A percentile compares a stretch with the other conserved stretches of the same genome.
These are phyloP conservation scores for Mycena polygramma DNA, from an alignment of 768 basidiomycete genomes.

Conservation along the genomic window DNA sequence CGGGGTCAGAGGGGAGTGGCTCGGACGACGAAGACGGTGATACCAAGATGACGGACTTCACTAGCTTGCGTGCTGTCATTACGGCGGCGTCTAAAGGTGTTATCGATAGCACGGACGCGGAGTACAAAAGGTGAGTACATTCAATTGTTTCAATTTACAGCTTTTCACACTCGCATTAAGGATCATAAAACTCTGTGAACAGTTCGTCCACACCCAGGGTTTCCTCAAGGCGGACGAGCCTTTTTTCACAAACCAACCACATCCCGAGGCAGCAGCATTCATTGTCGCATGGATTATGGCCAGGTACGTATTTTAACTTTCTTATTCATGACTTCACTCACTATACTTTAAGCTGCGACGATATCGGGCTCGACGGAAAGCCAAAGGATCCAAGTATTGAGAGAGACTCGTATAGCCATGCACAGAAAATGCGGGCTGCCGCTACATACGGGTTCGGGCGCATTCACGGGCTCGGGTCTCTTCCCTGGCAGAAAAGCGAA, in stretches of 20 bases:
- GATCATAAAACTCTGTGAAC: constrained; percentile 34
- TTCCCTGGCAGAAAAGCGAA: constrained; percentile 48
- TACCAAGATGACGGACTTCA: too few relatives aligned
- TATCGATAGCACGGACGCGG: neutral
- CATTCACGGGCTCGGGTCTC: constrained; percentile 37
- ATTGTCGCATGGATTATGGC: constrained; percentile 49
- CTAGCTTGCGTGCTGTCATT: too few relatives aligned
- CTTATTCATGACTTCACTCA: neutral
- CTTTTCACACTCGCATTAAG: constrained; percentile 17
- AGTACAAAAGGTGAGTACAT: neutral
- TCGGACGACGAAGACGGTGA: too few relatives aligned
- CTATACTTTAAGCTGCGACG: constrained; percentile 42
- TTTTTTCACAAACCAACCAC: constrained; percentile 40
- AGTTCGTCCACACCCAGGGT: constrained; percentile 34
- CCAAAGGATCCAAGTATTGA: constrained; percentile 30
- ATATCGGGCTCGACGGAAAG: constrained; percentile 41
- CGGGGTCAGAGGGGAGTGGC: too few relatives aligned
- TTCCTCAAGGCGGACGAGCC: constrained; percentile 33
- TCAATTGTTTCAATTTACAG: neutral
- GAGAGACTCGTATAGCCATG: constrained; percentile 45
- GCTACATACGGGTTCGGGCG: constrained; percentile 48
- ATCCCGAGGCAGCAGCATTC: constrained; percentile 34
- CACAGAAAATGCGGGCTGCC: constrained; percentile 52
- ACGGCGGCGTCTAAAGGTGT: neutral
- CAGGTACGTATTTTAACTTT: constrained; percentile 15